Percentiles rank a stretch among this genome's conserved stretches.
phyloP scores from a whole-genome alignment of 176 grass and related monocot genomes.

The Tuctoria greenei region DNA sequence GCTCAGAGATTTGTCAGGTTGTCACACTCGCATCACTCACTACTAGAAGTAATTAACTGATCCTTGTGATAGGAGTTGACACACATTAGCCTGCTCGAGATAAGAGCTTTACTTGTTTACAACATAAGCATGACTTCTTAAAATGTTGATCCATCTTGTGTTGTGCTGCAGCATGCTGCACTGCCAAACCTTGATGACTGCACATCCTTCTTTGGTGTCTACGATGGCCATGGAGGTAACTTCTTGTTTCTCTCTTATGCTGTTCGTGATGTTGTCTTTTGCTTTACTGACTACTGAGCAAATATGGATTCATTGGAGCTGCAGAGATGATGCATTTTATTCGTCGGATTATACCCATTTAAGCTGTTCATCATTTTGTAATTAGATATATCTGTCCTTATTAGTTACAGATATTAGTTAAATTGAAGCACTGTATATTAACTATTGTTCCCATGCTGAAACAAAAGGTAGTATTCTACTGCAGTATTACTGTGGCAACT shows the following conservation, averaged over 20 bases:
- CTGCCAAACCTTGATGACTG: constrained; percentile 50
- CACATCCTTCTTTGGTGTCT: constrained; percentile 84
- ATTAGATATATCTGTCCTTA: background rate
- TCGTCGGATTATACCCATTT: background rate
- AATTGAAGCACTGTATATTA: background rate
- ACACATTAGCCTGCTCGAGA: background rate
- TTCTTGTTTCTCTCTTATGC: background rate
- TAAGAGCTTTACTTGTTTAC: background rate
- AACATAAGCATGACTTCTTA: background rate
- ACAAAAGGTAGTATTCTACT: background rate
- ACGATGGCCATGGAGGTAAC: constrained; percentile 80
- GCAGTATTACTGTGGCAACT: background rate
- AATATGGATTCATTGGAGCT: constrained; percentile 12
- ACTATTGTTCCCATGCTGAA: background rate
- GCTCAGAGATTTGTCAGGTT: background rate
- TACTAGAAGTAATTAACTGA: background rate
- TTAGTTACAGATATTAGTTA: background rate
- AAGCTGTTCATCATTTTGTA: background rate
- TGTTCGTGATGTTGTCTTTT: background rate
- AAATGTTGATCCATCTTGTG: constrained; percentile 21
- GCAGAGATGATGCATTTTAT: background rate
- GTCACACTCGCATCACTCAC: background rate
- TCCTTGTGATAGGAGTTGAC: background rate
- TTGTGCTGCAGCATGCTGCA: constrained; percentile 55
- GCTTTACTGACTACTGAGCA: background rate